A percentile compares a stretch with the other conserved stretches of the same genome.
Conservation (phyloP, 1,284 basidiomycete species). For the Ceratobasidium sp. region DNA sequence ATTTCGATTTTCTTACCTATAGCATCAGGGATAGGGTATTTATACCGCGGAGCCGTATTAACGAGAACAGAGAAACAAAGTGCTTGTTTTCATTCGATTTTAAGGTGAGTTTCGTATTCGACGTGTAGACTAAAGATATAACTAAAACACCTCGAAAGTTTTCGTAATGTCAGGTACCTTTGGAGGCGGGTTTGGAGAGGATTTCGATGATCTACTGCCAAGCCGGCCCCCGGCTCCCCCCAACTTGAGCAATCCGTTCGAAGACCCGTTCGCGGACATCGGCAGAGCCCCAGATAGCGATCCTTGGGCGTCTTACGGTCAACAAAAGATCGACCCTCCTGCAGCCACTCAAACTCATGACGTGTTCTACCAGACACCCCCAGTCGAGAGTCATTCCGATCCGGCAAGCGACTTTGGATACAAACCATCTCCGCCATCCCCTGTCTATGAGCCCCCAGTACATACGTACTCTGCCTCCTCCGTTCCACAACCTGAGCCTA, state of each 20-base stretch:
- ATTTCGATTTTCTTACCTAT: too few species aligned
- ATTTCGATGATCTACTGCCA: slow-evolving; percentile 73
- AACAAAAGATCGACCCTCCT: slow-evolving; percentile 1
- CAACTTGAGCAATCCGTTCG: slow-evolving; percentile 76
- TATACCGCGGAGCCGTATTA: too few species aligned
- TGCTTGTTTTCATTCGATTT: neutral
- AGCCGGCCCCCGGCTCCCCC: slow-evolving; percentile 62
- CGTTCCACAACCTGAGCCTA: slow-evolving; percentile 44
- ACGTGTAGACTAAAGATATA: too few species aligned
- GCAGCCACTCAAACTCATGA: neutral
- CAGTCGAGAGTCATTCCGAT: slow-evolving; percentile 49
- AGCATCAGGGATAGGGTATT: too few species aligned
- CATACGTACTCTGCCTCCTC: slow-evolving; percentile 40
- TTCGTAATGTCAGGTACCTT: slow-evolving; percentile 24
- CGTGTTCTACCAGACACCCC: slow-evolving; percentile 49
- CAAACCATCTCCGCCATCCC: slow-evolving; percentile 4
- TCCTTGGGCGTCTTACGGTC: slow-evolving; percentile 65
- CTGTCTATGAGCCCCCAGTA: slow-evolving; percentile 16
- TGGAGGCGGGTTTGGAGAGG: slow-evolving; percentile 37
- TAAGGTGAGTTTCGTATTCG: neutral
- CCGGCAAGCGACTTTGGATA: slow-evolving; percentile 21
- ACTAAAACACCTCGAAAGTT: neutral
- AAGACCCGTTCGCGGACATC: slow-evolving; percentile 68
- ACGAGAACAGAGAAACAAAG: neutral
- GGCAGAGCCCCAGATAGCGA: slow-evolving; percentile 70